Conservation (phyloP, 768 basidiomycete species). For the Leccinellum rugosiceps region DNA sequence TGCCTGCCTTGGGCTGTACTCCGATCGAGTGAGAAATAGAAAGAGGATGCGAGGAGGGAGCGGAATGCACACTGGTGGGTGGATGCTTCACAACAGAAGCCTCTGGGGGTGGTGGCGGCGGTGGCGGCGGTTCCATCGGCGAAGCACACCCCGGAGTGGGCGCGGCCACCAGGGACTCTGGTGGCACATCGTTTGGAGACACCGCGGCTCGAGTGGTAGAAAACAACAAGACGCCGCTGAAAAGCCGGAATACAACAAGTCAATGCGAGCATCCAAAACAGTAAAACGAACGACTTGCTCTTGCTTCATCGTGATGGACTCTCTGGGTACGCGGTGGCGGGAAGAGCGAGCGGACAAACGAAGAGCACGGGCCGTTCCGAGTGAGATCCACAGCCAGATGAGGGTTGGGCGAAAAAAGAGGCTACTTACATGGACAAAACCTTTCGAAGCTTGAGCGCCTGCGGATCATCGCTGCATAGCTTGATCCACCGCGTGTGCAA, state of each 20-base stretch:
- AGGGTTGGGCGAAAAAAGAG: too few species aligned
- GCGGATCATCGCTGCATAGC: constrained; percentile 21
- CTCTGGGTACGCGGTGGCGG: constrained; percentile 2
- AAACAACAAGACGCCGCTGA: constrained; percentile 14
- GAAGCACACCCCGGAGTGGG: background rate
- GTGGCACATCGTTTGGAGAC: background rate
- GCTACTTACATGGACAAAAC: constrained; percentile 29
- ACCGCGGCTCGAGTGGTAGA: constrained; percentile 5
- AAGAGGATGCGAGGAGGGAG: background rate
- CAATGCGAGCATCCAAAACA: background rate
- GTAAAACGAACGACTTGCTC: constrained; percentile 15
- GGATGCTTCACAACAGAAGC: background rate
- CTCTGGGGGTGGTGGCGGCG: background rate
- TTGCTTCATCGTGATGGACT: constrained; percentile 22
- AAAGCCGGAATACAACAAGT: too few species aligned
- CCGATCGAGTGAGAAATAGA: background rate
- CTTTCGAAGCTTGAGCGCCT: constrained; percentile 21
- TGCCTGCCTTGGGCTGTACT: constrained; percentile 16
- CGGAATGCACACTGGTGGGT: constrained; percentile 11
- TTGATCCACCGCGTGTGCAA: constrained; percentile 27
- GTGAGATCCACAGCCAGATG: constrained; percentile 6
- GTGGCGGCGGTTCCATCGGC: background rate
- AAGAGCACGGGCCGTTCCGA: background rate
- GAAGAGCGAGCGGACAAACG: background rate
- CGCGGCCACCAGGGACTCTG: background rate